Base-by-base conservation (phyloP, 2,329 filamentous ascomycete species). In the Simplicillium aogashimaense region DNA sequence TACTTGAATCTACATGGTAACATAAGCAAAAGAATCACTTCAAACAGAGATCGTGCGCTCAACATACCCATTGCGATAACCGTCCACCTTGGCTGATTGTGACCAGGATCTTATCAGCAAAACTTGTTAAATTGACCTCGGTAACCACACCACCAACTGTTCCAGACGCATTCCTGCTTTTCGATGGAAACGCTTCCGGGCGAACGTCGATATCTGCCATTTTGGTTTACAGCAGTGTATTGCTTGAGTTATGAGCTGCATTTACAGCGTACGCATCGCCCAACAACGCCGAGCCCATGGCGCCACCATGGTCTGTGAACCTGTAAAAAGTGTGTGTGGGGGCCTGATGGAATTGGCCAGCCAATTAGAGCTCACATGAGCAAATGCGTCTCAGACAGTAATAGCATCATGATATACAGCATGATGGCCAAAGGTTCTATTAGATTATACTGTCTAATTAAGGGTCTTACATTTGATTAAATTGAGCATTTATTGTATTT, bases 41-140 rank as follows among this genome's bases (percentile, higher is more conserved):
- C 6, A 15, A 25, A 32, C 30, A 28, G 36, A 28, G 40, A 17
- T 30, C 36, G 38, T 9, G 45, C 25, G 37, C 45, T n/a, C 43
- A 20, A 57, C 66, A 40, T 69, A 95, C 88, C 92, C 92, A 98
- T 70, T 97, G 92, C 15, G 86, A 84, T 36, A 97, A 65, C 43
- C 82, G 76, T 7, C 89, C 90, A 45, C 82, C 76, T 64, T 97
- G 92, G 1, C 85, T 86, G 44, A 97, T 74, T 1, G 88, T 95
- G 46, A 98, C 68, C 51, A 98, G 65, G 52, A 98, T 87, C 62
- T 87, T 94, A 72, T 97, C 92, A 8, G 81, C 73, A 62, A 97
- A 97, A 51, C 72, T 77, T 40, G 88, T 69, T 10, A 73, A 72
- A 31, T 78, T 80, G 29, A 86, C 81, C 48, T 87, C 78, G 2